Evolutionary conservation across 371 early-diverging fungal species (phyloP), one percentile per base, ranked within the genome.

Genomic region (Mucor plumbeus): DNA sequence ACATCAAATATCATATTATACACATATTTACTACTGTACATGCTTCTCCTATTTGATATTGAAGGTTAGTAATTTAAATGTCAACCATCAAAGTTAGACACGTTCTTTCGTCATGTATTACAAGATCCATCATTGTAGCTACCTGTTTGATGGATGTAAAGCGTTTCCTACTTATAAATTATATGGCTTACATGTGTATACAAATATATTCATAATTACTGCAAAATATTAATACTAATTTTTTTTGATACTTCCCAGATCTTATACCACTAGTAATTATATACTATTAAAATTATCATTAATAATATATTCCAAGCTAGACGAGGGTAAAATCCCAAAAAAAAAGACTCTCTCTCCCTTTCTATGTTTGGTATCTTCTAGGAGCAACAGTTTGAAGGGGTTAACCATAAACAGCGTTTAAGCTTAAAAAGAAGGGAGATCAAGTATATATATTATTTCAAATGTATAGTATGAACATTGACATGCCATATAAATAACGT

Each of bases 241-340:
- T 47, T 19, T 2, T 19, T 17, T 19, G 19, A 47, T 19, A 47
- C 8, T 19, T 6, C 47, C 47, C 47, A 47, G 19, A 47, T 4
- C 3, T 26, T 26, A 26, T 26, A 26, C 38, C 1, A 9, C 38
- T 38, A 38, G 4, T 5, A 31, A 14, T 53, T 19, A 14, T 53
- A 21, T 26, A n/a, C 35, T 36, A 56, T 35, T 35, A 35, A 56
- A 56, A 35, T 35, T 35, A 36, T 10, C 31, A 54, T 53, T 63
- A 63, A 54, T 63, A 41, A 54, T 63, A 38, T 39, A 59, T 65
- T 65, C 4, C 58, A 65, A 65, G 65, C 47, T 65, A 59, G 47
- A 65, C 65, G 65, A 58, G 59, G 40, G 38, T 56, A 56, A 56
- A 56, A 56, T 56, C 56, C 34, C 53, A 53, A 53, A 53, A 41